Percentiles rank a stretch among this genome's conserved stretches.
Evolutionary conservation across 2,329 filamentous ascomycete genomes (phyloP).

Genomic region (Curvularia verruculosa): DNA sequence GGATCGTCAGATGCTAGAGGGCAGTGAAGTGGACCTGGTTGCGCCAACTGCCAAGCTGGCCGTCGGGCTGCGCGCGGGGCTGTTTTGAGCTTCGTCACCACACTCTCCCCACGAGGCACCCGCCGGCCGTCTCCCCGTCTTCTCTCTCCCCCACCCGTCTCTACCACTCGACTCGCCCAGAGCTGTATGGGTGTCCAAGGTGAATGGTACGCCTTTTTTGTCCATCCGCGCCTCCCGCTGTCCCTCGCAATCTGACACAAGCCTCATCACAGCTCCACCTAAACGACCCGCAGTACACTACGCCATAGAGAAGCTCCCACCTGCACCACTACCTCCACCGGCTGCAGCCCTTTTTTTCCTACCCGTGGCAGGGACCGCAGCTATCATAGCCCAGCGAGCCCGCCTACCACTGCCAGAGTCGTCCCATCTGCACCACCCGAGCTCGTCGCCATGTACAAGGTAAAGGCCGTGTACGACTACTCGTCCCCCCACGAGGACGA

Average conservation of each 20-base stretch:
- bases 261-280: conserved; percentile 23
- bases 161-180: conserved; percentile 14
- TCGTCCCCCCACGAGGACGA: conserved; percentile 92
- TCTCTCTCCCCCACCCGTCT: conserved; percentile 14
- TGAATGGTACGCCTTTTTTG: conserved; percentile 8
- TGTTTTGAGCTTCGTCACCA: conserved; percentile 29
- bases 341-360: conserved; percentile 5
- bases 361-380: conserved; percentile 19
- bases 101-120: conserved; percentile 17
- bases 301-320: conserved; percentile 3
- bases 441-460: conserved; percentile 70
- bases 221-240: conserved; percentile 19
- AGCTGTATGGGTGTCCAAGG: conserved; percentile 19
- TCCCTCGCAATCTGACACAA: conserved; percentile 20
- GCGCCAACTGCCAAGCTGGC: conserved; percentile 15
- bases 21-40: conserved; percentile 13
- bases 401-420: conserved; percentile 5
- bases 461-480: conserved; percentile 97
- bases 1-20: conserved; percentile 13
- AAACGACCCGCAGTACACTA: conserved; percentile 20
- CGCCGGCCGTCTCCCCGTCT: conserved; percentile 15
- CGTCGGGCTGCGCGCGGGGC: conserved; percentile 23
- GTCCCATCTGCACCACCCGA: neutral
- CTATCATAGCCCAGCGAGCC: conserved; percentile 15
- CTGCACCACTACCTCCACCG: neutral